phyloP scores from a whole-genome alignment of 805 yeast genomes.

The Barnettozyma sucrosica region DNA sequence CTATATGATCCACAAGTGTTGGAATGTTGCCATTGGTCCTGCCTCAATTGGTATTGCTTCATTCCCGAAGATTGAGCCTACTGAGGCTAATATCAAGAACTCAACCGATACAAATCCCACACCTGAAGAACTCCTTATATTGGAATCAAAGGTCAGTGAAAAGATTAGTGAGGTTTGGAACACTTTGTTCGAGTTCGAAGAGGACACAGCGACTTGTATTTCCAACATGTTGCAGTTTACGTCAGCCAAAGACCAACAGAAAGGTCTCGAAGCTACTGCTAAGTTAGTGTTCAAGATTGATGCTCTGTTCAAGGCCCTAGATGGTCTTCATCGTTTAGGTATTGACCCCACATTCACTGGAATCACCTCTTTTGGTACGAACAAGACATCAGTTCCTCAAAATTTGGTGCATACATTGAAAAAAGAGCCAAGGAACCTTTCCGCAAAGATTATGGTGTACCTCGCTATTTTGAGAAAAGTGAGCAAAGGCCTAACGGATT shows the following conservation, averaged over 20 bases:
- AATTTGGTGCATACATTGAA: constrained; percentile 17
- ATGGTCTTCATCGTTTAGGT: constrained; percentile 35
- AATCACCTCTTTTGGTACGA: constrained; percentile 4
- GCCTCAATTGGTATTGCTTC: constrained; percentile 46
- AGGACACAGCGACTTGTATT: constrained; percentile 80
- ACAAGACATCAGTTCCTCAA: constrained; percentile 8
- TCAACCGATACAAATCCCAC: constrained; percentile 31
- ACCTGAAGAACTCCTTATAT: constrained; percentile 43
- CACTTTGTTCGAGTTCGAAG: constrained; percentile 83
- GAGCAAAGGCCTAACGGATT: constrained; percentile 30
- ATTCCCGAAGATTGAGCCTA: constrained; percentile 25
- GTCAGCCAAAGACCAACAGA: constrained; percentile 60
- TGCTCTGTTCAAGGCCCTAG: constrained; percentile 71
- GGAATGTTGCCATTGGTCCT: constrained; percentile 80
- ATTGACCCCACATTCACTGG: constrained; percentile 15
- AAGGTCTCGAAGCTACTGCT: constrained; percentile 68
- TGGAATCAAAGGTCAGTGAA: constrained; percentile 63
- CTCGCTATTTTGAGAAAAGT: constrained; percentile 72
- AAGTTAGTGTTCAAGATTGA: constrained; percentile 68
- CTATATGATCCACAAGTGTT: constrained; percentile 93
- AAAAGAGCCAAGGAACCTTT: constrained; percentile 65
- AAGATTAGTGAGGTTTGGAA: constrained; percentile 70
- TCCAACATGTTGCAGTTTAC: constrained; percentile 88
- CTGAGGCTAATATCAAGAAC: constrained; percentile 20
- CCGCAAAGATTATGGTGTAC: constrained; percentile 87